Percentiles rank a stretch among this genome's conserved stretches.
Conservation (phyloP, 345 rosid species). For the Anacardium occidentale region DNA sequence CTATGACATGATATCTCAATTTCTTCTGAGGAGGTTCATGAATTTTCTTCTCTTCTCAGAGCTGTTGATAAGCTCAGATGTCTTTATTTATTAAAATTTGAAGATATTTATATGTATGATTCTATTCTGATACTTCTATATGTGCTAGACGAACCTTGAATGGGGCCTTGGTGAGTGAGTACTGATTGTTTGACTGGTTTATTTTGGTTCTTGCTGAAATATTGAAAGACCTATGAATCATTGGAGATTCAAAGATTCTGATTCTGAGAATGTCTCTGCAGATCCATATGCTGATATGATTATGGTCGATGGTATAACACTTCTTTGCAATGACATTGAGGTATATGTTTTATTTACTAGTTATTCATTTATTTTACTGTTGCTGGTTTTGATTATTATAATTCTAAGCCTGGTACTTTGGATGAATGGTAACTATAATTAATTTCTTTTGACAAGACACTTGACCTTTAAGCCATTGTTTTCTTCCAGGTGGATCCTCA, state of each 20-base stretch:
- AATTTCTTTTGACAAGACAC: constrained; percentile 1
- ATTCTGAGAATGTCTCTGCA: constrained; percentile 29
- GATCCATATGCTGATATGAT: constrained; percentile 70
- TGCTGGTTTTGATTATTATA: neutral
- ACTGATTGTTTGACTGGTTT: neutral
- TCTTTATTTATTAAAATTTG: neutral
- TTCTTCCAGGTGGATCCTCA: constrained; percentile 92
- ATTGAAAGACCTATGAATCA: neutral
- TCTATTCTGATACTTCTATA: neutral
- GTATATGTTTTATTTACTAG: constrained; percentile 29
- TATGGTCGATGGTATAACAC: constrained; percentile 65
- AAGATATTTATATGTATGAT: too few species aligned
- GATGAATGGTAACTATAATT: neutral
- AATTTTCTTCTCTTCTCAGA: neutral
- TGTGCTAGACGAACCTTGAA: neutral
- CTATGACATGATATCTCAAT: neutral
- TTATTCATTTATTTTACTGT: neutral
- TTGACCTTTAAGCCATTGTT: constrained; percentile 25
- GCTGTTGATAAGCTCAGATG: neutral
- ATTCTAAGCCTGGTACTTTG: neutral
- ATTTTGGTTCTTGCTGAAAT: neutral
- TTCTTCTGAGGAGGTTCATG: neutral
- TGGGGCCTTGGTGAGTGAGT: neutral
- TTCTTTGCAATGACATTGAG: constrained; percentile 79
- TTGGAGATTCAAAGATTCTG: neutral